Conservation (phyloP, 2,329 filamentous ascomycete species). For the Pestalotiopsis sp. region DNA sequence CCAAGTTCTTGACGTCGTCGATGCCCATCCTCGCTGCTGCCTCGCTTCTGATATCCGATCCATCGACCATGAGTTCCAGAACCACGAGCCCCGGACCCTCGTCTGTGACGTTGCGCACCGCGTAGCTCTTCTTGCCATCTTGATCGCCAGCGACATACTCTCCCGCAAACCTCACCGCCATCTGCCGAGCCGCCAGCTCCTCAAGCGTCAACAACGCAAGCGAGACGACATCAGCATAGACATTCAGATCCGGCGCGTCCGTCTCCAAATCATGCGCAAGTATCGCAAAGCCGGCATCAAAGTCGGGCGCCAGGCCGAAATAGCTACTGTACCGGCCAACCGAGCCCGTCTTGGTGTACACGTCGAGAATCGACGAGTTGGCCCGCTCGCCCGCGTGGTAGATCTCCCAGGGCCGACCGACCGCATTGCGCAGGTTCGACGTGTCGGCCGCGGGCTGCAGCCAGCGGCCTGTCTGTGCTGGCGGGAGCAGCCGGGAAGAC, state of each 20-base stretch:
- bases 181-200: slow-evolving; percentile 20
- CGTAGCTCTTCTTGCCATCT: not conserved
- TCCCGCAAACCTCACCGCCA: slow-evolving; percentile 21
- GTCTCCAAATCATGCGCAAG: slow-evolving; percentile 33
- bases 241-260: slow-evolving; percentile 32
- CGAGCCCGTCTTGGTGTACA: slow-evolving; percentile 29
- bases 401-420: slow-evolving; percentile 36
- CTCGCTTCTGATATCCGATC: slow-evolving; percentile 22
- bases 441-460: slow-evolving; percentile 31
- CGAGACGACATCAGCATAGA: slow-evolving; percentile 35
- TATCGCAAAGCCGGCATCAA: slow-evolving; percentile 30
- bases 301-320: slow-evolving; percentile 27
- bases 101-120: slow-evolving; percentile 15
- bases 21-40: slow-evolving; percentile 26
- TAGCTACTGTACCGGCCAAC: slow-evolving; percentile 33
- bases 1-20: slow-evolving; percentile 21
- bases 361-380: slow-evolving; percentile 28
- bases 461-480: slow-evolving; percentile 33
- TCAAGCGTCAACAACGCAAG: slow-evolving; percentile 21
- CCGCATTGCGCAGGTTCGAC: slow-evolving; percentile 37
- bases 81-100: slow-evolving; percentile 31
- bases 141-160: slow-evolving; percentile 3
- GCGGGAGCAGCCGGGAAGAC: slow-evolving; percentile 23
- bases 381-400: slow-evolving; percentile 28
- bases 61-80: slow-evolving; percentile 14